phyloP scores from a whole-genome alignment of 352 stramenopile genomes.

The Saprolegnia parasitica region DNA sequence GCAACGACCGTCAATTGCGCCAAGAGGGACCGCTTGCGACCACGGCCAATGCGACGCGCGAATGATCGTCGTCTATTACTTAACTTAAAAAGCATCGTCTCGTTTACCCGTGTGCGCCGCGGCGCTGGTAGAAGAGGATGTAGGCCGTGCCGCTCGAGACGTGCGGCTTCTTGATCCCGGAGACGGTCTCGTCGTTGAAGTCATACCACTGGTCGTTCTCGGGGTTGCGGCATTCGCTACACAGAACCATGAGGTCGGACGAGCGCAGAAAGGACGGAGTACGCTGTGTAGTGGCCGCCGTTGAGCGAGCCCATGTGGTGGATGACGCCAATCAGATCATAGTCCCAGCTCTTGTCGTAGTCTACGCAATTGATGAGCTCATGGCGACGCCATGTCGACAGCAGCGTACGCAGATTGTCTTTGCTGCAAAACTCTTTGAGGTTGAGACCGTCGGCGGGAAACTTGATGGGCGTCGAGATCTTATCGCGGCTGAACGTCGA shows the following conservation, averaged over 20 bases:
- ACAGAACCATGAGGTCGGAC: not conserved
- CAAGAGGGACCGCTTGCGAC: not conserved
- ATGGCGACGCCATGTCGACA: too few relatives aligned
- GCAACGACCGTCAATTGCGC: not conserved
- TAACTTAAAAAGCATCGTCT: slow-evolving; percentile 18
- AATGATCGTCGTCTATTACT: too few relatives aligned
- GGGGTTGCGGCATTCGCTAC: slow-evolving; percentile 60
- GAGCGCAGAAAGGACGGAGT: slow-evolving; percentile 23
- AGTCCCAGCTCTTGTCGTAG: slow-evolving; percentile 61
- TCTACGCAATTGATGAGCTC: not conserved
- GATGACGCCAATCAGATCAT: slow-evolving; percentile 74
- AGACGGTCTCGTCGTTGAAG: slow-evolving; percentile 73
- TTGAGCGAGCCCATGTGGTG: slow-evolving; percentile 75
- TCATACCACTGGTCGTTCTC: slow-evolving; percentile 73
- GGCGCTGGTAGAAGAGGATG: slow-evolving; percentile 72
- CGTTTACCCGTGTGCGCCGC: slow-evolving; percentile 29
- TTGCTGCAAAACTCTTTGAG: slow-evolving; percentile 60
- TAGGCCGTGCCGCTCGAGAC: slow-evolving; percentile 62
- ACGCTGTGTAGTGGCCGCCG: slow-evolving; percentile 82
- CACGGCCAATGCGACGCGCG: too few relatives aligned
- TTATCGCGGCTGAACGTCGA: slow-evolving; percentile 76
- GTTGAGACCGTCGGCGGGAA: slow-evolving; percentile 56
- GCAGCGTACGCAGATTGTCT: slow-evolving; percentile 34
- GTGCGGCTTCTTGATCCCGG: slow-evolving; percentile 57
- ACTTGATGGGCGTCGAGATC: slow-evolving; percentile 57